Base-by-base conservation (phyloP, 257 asterid genomes). In the Rubia yunnanensis region DNA sequence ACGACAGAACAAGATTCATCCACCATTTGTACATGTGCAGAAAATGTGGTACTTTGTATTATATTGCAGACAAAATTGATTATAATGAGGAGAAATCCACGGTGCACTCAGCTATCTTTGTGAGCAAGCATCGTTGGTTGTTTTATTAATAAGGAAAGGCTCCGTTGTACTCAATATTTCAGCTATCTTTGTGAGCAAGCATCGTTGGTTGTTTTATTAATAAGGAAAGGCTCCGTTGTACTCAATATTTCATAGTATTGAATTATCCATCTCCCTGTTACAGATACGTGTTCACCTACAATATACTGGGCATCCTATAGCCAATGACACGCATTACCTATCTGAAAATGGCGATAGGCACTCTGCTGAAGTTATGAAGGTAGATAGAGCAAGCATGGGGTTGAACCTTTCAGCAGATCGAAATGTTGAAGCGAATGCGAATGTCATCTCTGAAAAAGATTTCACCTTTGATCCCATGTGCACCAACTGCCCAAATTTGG, bases 231-330 rank as follows among this genome's bases (percentile, higher is more conserved):
- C n/a, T 34, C 57, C 6, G 8, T 28, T 5, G 17, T 41, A 24
- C 26, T 39, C 10, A 2, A 41, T 17, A 26, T 44, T 17, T n/a
- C 5, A 28, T 22, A 52, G 49, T 67, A 38, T 68, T 67, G 15
- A 41, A 23, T 7, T 62, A 50, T 63, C 58, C 69, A 54, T 64
- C 50, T 46, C 56, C 71, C 26, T 70, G 49, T 77, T 22, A 72
- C 91, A 94, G 99, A 94, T 94, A 77, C 94, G 99, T 22, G 99
- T 90, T 57, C 97, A 94, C 73, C 81, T 94, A 81, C 92, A 85
- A 79, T 76, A 72, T 77, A 58, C 83, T 54, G 97, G 99, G 67
- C 85, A 94, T 78, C 96, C 99, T 7, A 90, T 94, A 74, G 97
- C 96, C 46, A 94, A 94, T 73, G 99, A 94, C 84, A 67, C 69